A percentile compares a stretch with the other conserved stretches of the same genome.
These are phyloP conservation scores for Pholiota conissans DNA, from an alignment of 768 basidiomycete genomes.

Conservation along the genomic window DNA sequence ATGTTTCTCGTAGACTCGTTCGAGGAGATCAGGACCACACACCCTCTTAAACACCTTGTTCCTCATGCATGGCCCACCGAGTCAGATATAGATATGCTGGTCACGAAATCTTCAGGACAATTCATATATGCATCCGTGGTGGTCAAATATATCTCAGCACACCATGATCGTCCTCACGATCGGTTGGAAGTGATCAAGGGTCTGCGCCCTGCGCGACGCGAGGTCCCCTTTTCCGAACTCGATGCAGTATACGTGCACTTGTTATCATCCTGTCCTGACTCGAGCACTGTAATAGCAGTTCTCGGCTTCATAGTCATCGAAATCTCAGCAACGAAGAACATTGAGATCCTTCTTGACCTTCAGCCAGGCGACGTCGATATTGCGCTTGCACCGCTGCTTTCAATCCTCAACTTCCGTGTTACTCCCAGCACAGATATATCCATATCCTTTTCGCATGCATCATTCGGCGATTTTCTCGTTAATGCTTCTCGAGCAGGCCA, in stretches of 20 bases:
- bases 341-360: background rate
- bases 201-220: background rate
- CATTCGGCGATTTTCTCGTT: too few species aligned
- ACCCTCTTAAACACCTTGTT: background rate
- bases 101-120: too few species aligned
- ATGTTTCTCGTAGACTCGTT: background rate
- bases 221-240: constrained; percentile 5
- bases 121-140: constrained; percentile 10
- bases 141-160: constrained; percentile 1
- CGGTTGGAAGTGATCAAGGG: constrained; percentile 2
- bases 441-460: background rate
- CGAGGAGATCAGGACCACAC: background rate
- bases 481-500: background rate
- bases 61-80: background rate
- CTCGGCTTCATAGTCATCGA: background rate
- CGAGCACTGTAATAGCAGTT: background rate
- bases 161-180: background rate
- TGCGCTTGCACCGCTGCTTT: background rate
- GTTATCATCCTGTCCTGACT: background rate
- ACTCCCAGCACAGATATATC: background rate
- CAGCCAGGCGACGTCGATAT: background rate
- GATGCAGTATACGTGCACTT: constrained; percentile 3
- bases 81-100: background rate
- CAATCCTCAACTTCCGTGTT: background rate
- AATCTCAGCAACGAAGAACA: background rate